phyloP scores from a whole-genome alignment of 2,329 filamentous ascomycete genomes.

The Pseudopyrenochaeta lycopersici region DNA sequence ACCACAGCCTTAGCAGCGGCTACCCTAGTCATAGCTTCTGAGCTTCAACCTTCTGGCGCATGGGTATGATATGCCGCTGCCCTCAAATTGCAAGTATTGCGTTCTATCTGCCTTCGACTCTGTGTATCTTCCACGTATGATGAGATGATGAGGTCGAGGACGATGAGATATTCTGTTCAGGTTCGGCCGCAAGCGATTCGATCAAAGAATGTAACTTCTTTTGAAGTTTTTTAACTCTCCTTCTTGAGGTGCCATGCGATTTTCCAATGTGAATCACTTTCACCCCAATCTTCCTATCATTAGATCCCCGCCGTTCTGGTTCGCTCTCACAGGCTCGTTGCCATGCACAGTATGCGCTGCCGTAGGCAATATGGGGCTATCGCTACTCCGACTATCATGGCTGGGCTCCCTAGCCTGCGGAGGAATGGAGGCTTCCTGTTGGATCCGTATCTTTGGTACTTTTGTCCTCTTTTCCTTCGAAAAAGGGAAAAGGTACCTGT shows the following conservation, averaged over 20 bases:
- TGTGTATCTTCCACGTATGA: too few species aligned
- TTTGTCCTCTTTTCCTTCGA: slow-evolving; percentile 6
- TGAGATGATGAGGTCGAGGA: too few species aligned
- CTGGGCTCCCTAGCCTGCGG: slow-evolving; percentile 29
- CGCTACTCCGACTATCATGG: slow-evolving; percentile 28
- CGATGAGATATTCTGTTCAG: too few species aligned
- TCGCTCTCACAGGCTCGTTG: slow-evolving; percentile 11
- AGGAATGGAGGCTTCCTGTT: slow-evolving; percentile 28
- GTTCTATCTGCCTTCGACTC: background rate
- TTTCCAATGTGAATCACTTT: background rate
- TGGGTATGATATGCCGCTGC: background rate
- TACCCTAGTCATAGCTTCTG: background rate
- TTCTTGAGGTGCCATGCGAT: too few species aligned
- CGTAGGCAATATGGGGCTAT: slow-evolving; percentile 24
- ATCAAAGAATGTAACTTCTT: too few species aligned
- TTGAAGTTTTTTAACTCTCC: too few species aligned
- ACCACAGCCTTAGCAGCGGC: background rate
- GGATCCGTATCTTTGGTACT: slow-evolving; percentile 35
- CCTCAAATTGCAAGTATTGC: background rate
- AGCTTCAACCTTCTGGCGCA: background rate
- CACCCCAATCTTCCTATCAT: slow-evolving; percentile 28
- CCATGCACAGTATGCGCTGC: slow-evolving; percentile 26
- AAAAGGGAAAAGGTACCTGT: slow-evolving; percentile 25
- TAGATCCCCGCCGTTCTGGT: slow-evolving; percentile 22
- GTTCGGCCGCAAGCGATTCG: too few species aligned